Conservation (phyloP, 495 filamentous ascomycete genomes). For the Aspergillus heteromorphus region DNA sequence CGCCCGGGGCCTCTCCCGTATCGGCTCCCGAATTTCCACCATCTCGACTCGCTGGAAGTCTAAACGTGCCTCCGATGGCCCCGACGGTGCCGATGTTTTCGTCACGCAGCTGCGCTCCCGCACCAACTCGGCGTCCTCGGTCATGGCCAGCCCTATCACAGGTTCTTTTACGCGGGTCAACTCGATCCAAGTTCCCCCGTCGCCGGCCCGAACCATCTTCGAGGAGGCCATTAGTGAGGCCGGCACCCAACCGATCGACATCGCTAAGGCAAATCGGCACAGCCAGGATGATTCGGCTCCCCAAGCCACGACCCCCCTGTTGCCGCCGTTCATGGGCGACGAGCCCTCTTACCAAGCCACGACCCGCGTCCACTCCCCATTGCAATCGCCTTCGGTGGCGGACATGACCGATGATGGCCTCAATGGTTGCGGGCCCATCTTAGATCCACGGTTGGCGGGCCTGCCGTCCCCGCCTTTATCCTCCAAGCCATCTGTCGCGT, state of each 20-base stretch:
- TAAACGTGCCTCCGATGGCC: constrained; percentile 45
- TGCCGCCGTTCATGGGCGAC: constrained; percentile 72
- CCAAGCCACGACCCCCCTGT: constrained; percentile 70
- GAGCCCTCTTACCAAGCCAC: constrained; percentile 31
- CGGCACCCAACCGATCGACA: constrained; percentile 49
- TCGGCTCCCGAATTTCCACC: constrained; percentile 68
- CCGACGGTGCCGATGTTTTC: constrained; percentile 36
- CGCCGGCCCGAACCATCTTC: constrained; percentile 61
- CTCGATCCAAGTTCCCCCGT: constrained; percentile 50
- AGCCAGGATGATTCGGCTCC: constrained; percentile 50
- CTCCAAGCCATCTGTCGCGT: constrained; percentile 70
- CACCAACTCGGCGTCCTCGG: constrained; percentile 64
- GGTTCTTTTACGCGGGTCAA: constrained; percentile 47
- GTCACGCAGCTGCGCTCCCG: constrained; percentile 37
- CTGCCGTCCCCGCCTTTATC: constrained; percentile 75
- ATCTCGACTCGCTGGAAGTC: constrained; percentile 62
- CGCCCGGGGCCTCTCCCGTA: constrained; percentile 58
- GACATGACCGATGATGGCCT: constrained; percentile 32
- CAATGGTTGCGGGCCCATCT: constrained; percentile 25
- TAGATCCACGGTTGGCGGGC: constrained; percentile 41
- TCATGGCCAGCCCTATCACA: constrained; percentile 54
- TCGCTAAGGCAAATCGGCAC: constrained; percentile 49
- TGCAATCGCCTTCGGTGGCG: constrained; percentile 74
- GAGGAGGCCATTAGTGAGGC: constrained; percentile 52
- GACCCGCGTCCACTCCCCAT: constrained; percentile 59